A percentile compares a stretch with the other conserved stretches of the same genome.
Evolutionary conservation across 768 basidiomycete species (phyloP).

Genomic region (Podaxis rugospora): DNA sequence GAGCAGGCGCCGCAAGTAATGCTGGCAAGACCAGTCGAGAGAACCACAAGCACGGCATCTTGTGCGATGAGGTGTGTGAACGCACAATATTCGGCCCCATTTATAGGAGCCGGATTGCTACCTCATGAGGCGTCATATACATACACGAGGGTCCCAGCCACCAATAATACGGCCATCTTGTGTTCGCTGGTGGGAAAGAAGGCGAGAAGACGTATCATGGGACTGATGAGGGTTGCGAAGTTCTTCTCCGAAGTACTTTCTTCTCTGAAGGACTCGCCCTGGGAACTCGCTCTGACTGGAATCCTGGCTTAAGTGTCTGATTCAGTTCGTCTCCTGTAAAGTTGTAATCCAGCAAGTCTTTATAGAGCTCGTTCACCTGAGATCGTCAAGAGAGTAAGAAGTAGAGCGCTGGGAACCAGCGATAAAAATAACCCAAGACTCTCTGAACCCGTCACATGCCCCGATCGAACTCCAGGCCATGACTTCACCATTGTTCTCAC

Average conservation of each 20-base stretch:
- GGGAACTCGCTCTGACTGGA: not conserved
- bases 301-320: not conserved
- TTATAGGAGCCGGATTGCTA: not conserved
- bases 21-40: not conserved
- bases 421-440: not conserved
- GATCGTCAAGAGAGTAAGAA: not conserved
- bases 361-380: not conserved
- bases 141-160: not conserved
- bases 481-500: not conserved
- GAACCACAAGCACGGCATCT: not conserved
- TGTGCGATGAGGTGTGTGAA: not conserved
- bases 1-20: not conserved
- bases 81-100: not conserved
- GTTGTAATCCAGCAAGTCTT: no score
- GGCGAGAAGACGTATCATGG: not conserved
- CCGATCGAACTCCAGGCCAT: not conserved
- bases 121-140: not conserved
- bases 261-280: no score
- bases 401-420: not conserved
- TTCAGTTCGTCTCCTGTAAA: not conserved
- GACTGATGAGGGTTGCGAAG: not conserved
- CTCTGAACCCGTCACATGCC: not conserved
- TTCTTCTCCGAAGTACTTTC: not conserved
- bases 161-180: not conserved
- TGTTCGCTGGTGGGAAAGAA: not conserved